A percentile compares a stretch with the other conserved stretches of the same genome.
phyloP scores from a whole-genome alignment of 108 stramenopile genomes.

The Fistulifera pelliculosa region DNA sequence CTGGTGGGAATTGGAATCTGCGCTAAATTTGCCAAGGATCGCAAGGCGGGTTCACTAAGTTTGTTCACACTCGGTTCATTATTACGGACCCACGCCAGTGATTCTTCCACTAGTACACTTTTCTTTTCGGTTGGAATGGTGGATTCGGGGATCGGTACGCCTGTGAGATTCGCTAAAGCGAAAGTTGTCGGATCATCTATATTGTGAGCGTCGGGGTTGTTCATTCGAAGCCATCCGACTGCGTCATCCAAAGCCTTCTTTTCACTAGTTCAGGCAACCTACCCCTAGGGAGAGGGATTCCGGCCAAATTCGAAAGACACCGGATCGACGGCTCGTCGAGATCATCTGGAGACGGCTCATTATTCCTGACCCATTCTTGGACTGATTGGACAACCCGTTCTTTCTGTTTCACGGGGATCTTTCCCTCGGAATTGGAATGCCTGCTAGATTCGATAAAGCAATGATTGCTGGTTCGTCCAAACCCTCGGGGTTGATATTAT shows the following conservation, averaged over 20 bases:
- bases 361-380: constrained; percentile 26
- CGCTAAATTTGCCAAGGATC: constrained; percentile 7
- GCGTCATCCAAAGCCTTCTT: constrained; percentile 14
- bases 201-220: constrained; percentile 10
- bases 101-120: background rate
- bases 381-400: constrained; percentile 8
- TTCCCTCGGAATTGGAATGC: background rate
- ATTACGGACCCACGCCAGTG: constrained; percentile 16
- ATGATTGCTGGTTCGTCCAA: background rate
- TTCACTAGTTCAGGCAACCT: constrained; percentile 1
- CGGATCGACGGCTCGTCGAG: constrained; percentile 6
- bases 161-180: background rate
- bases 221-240: constrained; percentile 8
- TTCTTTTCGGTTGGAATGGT: background rate
- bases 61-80: constrained; percentile 6
- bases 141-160: background rate
- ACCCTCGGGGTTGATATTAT: background rate
- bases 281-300: constrained; percentile 1
- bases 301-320: constrained; percentile 5
- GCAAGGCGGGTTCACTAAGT: constrained; percentile 1
- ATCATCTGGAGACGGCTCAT: constrained; percentile 11
- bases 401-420: background rate
- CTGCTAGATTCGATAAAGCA: constrained; percentile 5
- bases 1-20: constrained; percentile 1
- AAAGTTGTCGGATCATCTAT: background rate